phyloP scores from a whole-genome alignment of 768 basidiomycete species.

The Suillus hirtellus region DNA sequence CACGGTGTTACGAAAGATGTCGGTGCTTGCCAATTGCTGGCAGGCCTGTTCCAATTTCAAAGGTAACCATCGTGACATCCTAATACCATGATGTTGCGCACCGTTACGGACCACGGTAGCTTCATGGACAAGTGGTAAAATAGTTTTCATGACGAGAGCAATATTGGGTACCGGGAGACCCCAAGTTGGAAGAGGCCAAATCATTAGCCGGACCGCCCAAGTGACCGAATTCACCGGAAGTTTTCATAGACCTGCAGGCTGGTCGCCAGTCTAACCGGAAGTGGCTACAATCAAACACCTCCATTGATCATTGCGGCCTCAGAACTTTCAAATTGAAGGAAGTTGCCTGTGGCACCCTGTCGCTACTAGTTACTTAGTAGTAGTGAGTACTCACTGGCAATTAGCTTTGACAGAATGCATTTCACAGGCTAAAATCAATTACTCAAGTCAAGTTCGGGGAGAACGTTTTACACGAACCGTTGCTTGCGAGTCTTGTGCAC shows the following conservation, averaged over 20 bases:
- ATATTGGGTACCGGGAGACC: conserved; percentile 11
- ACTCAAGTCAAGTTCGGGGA: not conserved
- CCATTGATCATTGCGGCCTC: too few species aligned
- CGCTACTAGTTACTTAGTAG: not conserved
- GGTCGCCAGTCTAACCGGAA: too few species aligned
- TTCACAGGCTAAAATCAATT: not conserved
- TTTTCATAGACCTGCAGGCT: too few species aligned
- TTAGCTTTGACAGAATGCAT: not conserved
- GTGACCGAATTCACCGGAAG: not conserved
- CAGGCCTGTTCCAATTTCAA: conserved; percentile 88
- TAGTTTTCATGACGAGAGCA: conserved; percentile 20
- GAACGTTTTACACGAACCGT: conserved; percentile 9
- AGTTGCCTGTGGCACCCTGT: too few species aligned
- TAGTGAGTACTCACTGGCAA: not conserved
- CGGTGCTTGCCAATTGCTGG: conserved; percentile 74
- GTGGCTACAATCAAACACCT: too few species aligned
- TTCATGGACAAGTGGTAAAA: conserved; percentile 22
- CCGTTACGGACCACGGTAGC: not conserved
- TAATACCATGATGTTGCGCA: conserved; percentile 34
- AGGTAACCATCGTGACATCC: conserved; percentile 66
- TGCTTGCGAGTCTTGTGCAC: not conserved
- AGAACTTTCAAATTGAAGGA: too few species aligned
- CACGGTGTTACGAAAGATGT: conserved; percentile 50
- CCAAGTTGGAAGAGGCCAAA: not conserved
- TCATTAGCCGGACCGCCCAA: not conserved